Evolutionary conservation across 2,329 filamentous ascomycete genomes (phyloP), one percentile per base, ranked within the genome.

Genomic region (Fusarium sp.): DNA sequence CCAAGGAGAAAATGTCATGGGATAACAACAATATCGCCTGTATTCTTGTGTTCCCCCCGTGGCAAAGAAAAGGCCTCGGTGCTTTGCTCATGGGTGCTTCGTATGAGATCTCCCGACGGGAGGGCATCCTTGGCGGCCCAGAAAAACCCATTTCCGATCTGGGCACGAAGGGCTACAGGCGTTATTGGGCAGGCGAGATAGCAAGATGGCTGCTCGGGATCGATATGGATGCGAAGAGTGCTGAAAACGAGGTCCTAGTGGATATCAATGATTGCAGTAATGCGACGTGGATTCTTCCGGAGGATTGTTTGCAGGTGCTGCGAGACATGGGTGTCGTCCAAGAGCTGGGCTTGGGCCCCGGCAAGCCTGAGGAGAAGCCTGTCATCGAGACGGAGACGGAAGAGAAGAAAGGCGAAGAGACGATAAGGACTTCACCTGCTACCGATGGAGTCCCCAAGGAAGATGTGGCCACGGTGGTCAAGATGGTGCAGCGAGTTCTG

Each of bases 1-100:
- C 92, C 67, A 98, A 99, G 77, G 96, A 99, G 79, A 98, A 98
- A 78, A 92, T 97, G 84, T 97, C 93, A 5, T 99, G 96, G 95
- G 96, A 99, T 75, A 94, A 95, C 75, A 98, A 99, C 79, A 99
- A 98, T 71, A 85, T 99, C 7, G 96, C 96, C 1, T 99, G 96
- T 77, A 99, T 99, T 71, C 84, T 98, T 8, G 87, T 98, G 17
- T 98, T 98, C 75, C 96, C 96, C 2, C 96, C 96, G 0, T 98
- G 95, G 89, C 95, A 98, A 79, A 90, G 92, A 67, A 94, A 93
- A 69, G 94, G 95, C 2, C 85, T 98, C 1, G 96, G 96, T 0
- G 89, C 93, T 51, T 82, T 98, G 50, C 84, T 99, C 32, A 98
- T 99, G 88, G 94, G 93, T 7, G 88, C 96, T 4, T 96, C 92